A percentile compares a stretch with the other conserved stretches of the same genome.
Evolutionary conservation across 1,284 basidiomycete genomes (phyloP).

Genomic region (Papiliotrema nemorosa): DNA sequence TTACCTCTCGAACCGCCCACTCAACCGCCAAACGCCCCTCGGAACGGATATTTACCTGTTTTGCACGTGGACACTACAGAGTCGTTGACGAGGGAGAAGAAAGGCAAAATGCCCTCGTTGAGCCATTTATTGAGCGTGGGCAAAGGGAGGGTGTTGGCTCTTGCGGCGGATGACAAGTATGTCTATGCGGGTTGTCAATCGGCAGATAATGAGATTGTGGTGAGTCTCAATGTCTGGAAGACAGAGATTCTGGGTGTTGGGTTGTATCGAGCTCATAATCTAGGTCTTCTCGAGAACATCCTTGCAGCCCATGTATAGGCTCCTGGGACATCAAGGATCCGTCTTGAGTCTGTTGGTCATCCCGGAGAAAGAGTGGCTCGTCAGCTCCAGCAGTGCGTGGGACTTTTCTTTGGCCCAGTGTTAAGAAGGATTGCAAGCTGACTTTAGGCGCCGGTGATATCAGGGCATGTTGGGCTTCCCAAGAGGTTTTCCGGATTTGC

Average conservation of each 20-base stretch:
- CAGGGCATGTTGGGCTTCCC: constrained; percentile 53
- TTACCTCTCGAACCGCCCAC: neutral
- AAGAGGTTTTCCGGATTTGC: neutral
- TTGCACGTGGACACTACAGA: constrained; percentile 21
- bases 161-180: constrained; percentile 66
- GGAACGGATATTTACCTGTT: constrained; percentile 1
- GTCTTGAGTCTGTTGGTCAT: constrained; percentile 79
- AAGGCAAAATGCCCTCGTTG: constrained; percentile 43
- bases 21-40: neutral
- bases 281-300: constrained; percentile 79
- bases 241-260: no score
- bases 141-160: constrained; percentile 58
- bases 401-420: no score
- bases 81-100: constrained; percentile 44
- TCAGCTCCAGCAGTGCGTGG: constrained; percentile 65
- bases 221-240: constrained; percentile 12
- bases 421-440: constrained; percentile 10
- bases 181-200: constrained; percentile 84
- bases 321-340: constrained; percentile 81
- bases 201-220: constrained; percentile 65
- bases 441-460: constrained; percentile 74
- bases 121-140: constrained; percentile 47
- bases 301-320: constrained; percentile 64
- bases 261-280: neutral
- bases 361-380: constrained; percentile 72